Base-by-base conservation (phyloP, 73 alveolate genomes). In the Paraurostyla sp. region DNA sequence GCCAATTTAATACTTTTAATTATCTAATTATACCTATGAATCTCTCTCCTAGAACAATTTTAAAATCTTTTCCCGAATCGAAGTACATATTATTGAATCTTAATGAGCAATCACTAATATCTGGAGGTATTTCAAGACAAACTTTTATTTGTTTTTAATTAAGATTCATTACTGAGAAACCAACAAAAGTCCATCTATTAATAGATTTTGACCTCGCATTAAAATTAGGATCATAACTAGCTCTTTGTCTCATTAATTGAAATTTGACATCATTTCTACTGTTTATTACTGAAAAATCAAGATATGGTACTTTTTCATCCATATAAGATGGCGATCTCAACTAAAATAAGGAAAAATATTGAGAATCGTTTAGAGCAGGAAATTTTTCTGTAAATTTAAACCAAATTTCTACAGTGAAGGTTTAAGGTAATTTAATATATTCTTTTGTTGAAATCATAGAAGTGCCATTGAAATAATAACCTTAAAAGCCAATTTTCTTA, bases 111-210 rank as follows among this genome's bases (percentile, higher is more conserved):
- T 59, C 49, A 27, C 27, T 9, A 29, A 59, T 59, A 1, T 27
- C 23, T 23, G 76, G 76, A 3, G 76, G 76, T 43, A 59, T 27
- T 27, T 59, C 48, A 6, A 59, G 49, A 49, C 76, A 59, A 11
- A 59, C 32, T 29, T 59, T 59, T 2, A 59, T 49, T 4, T 15
- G 6, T 16, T 59, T 29, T 20, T 11, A 2, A 16, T 22, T 59
- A 1, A 59, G 22, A 27, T 59, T 59, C 76, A 59, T 59, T 20
- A 59, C 48, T 7, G 76, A 59, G 9, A 59, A 9, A 16, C 76
- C 76, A 20, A 59, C 32, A 59, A 25, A 59, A 23, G 51, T 59
- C 76, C 76, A 59, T 59, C 76, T 59, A 59, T 29, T 29, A 23
- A 59, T 59, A 4, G 6, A 16, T 59, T 59, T 6, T 15, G 22